Evolutionary conservation across 805 yeast genomes (phyloP).

Genomic region (Wickerhamiella siamensis): DNA sequence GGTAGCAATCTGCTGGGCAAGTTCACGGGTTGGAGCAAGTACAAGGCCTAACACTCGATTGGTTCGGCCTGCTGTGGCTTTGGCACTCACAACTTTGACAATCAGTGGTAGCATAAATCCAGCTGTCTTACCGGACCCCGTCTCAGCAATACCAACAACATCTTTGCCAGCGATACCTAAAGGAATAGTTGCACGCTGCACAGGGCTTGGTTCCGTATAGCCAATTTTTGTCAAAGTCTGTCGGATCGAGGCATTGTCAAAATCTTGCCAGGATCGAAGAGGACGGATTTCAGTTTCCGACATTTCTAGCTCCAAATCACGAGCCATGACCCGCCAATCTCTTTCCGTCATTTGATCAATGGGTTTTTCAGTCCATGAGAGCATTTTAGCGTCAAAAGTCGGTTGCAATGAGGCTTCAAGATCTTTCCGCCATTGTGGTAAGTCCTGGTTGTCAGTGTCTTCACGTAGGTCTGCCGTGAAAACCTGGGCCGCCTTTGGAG

Average conservation of each 20-base stretch:
- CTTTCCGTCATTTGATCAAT: constrained; percentile 53
- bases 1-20: constrained; percentile 70
- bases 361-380: constrained; percentile 53
- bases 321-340: constrained; percentile 81
- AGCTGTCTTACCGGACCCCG: constrained; percentile 92
- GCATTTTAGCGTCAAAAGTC: background rate
- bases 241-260: constrained; percentile 28
- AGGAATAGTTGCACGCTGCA: constrained; percentile 82
- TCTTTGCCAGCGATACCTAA: constrained; percentile 45
- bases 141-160: constrained; percentile 81
- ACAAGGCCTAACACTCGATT: constrained; percentile 36
- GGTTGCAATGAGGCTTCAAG: constrained; percentile 7
- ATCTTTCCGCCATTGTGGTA: constrained; percentile 18
- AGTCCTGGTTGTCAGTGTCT: constrained; percentile 11
- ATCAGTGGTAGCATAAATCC: constrained; percentile 61
- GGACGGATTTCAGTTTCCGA: constrained; percentile 43
- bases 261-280: constrained; percentile 60
- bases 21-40: constrained; percentile 85
- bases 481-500: constrained; percentile 11
- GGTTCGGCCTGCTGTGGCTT: constrained; percentile 33
- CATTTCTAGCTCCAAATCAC: constrained; percentile 54
- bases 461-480: constrained; percentile 5
- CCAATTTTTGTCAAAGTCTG: constrained; percentile 26
- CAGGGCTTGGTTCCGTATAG: constrained; percentile 67
- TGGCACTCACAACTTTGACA: constrained; percentile 36